These are phyloP conservation scores for Suillus subalutaceus DNA, from an alignment of 768 basidiomycete genomes.

Conservation along the genomic window DNA sequence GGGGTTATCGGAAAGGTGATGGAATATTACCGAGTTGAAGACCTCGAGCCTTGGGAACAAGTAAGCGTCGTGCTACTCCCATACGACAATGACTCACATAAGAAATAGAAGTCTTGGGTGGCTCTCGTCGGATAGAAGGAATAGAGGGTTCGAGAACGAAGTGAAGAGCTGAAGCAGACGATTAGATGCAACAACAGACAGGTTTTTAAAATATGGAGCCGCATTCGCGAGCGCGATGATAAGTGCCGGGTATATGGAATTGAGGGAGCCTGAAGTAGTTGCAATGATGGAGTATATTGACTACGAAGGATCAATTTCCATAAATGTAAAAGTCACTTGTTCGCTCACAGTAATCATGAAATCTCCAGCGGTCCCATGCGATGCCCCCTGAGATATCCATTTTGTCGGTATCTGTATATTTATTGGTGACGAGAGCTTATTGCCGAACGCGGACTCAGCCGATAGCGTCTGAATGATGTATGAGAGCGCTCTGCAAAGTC, in stretches of 20 bases:
- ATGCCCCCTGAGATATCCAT: constrained; percentile 71
- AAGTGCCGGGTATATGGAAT: constrained; percentile 88
- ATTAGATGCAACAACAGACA: constrained; percentile 81
- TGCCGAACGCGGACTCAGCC: constrained; percentile 78
- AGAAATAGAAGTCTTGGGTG: constrained; percentile 93
- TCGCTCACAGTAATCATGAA: constrained; percentile 81
- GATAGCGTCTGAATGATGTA: constrained; percentile 93
- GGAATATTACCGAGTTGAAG: constrained; percentile 83
- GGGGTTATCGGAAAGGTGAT: constrained; percentile 82
- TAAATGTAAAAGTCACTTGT: constrained; percentile 8
- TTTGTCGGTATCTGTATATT: constrained; percentile 72
- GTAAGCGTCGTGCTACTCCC: not conserved
- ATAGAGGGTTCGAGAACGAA: constrained; percentile 88
- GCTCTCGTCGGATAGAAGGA: constrained; percentile 91
- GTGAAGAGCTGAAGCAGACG: constrained; percentile 87
- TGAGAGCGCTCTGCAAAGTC: constrained; percentile 84
- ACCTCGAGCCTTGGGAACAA: constrained; percentile 70
- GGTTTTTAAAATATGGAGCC: constrained; percentile 82
- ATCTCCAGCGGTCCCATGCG: constrained; percentile 73
- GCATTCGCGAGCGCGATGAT: constrained; percentile 89
- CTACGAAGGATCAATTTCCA: constrained; percentile 40
- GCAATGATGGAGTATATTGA: constrained; percentile 89
- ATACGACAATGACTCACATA: constrained; percentile 53
- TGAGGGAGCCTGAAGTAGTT: constrained; percentile 80
- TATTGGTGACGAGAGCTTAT: constrained; percentile 65